phyloP scores from a whole-genome alignment of 208 protist genomes.

The Acanthamoeba healyi region DNA sequence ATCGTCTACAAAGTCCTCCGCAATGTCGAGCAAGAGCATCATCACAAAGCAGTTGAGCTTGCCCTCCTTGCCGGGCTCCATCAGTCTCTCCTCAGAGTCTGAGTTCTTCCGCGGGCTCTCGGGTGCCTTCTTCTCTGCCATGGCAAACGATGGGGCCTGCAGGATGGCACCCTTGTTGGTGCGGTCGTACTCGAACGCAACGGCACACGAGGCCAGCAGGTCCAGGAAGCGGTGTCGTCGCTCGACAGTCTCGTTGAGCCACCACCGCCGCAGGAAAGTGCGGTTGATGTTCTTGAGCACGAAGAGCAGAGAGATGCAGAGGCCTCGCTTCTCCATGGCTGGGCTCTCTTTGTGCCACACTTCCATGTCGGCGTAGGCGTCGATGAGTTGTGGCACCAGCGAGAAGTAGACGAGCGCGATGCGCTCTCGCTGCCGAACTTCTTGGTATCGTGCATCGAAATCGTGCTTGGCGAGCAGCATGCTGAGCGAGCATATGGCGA shows the following conservation, averaged over 20 bases:
- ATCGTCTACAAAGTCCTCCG: conserved; percentile 70
- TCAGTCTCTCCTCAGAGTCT: not conserved
- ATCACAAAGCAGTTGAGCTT: conserved; percentile 46
- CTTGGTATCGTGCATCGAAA: conserved; percentile 59
- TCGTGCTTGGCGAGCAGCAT: conserved; percentile 74
- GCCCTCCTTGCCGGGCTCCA: conserved; percentile 30
- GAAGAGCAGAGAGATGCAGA: conserved; percentile 48
- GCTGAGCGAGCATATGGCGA: conserved; percentile 69
- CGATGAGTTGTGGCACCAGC: conserved; percentile 29
- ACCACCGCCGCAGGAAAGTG: conserved; percentile 57
- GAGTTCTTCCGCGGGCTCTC: conserved; percentile 65
- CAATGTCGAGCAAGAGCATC: conserved; percentile 53
- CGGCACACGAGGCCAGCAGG: conserved; percentile 24
- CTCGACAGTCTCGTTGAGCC: not conserved
- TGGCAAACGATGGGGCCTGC: conserved; percentile 66
- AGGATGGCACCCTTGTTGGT: conserved; percentile 42
- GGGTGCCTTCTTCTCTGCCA: conserved; percentile 48
- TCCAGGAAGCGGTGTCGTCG: conserved; percentile 17
- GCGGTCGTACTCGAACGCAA: conserved; percentile 65
- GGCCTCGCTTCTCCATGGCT: conserved; percentile 34
- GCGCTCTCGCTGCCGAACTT: not conserved
- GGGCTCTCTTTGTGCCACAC: conserved; percentile 27
- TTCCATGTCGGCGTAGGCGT: conserved; percentile 51
- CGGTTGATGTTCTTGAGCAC: conserved; percentile 40
- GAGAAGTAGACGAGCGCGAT: conserved; percentile 68